These are phyloP conservation scores for Xeromyces bisporus DNA, from an alignment of 495 filamentous ascomycete genomes.

Conservation along the genomic window DNA sequence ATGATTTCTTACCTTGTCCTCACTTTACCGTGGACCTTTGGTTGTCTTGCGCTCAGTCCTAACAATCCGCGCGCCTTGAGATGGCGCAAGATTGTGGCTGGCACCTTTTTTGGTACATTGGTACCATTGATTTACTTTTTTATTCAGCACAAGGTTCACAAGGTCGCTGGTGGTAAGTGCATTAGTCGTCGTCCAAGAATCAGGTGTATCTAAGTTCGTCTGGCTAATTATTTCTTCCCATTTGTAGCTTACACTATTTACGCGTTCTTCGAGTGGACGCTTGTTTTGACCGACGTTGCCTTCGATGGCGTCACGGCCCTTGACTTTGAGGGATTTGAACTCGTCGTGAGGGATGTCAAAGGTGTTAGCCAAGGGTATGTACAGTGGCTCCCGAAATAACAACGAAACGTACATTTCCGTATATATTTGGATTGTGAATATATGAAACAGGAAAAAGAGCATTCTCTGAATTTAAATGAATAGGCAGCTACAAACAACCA, in stretches of 20 bases:
- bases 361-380: conserved; percentile 98
- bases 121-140: conserved; percentile 92
- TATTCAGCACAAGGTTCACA: conserved; percentile 97
- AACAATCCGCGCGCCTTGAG: conserved; percentile 69
- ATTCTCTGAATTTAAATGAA: conserved; percentile 32
- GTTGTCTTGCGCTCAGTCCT: conserved; percentile 78
- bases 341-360: conserved; percentile 77
- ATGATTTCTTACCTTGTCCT: conserved; percentile 97
- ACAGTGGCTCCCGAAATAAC: conserved; percentile 72
- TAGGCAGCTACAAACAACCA: conserved; percentile 41
- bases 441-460: conserved; percentile 17
- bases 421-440: conserved; percentile 25
- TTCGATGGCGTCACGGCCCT: conserved; percentile 96
- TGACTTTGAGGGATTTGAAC: conserved; percentile 81
- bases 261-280: conserved; percentile 92
- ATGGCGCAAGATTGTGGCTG: conserved; percentile 73
- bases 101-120: conserved; percentile 77
- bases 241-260: conserved; percentile 86
- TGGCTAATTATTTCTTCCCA: conserved; percentile 4
- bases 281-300: conserved; percentile 86
- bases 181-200: not conserved
- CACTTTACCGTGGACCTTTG: conserved; percentile 88
- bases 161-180: conserved; percentile 72
- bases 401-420: conserved; percentile 35
- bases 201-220: conserved; percentile 1